phyloP scores from a whole-genome alignment of 805 yeast genomes.

The Barnettozyma pratensis region DNA sequence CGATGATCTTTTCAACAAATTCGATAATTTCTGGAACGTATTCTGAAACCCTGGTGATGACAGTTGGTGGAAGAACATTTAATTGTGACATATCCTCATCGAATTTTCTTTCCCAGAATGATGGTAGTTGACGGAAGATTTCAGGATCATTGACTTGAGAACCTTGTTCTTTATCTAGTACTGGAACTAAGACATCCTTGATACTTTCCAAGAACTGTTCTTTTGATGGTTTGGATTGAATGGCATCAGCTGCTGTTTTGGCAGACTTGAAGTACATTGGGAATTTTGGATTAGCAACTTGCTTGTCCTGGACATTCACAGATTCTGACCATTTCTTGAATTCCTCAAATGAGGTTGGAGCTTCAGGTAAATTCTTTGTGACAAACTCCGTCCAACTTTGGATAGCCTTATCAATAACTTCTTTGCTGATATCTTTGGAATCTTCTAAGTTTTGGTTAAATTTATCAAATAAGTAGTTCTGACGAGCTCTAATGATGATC shows the following conservation, averaged over 20 bases:
- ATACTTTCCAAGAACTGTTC: constrained; percentile 41
- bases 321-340: constrained; percentile 48
- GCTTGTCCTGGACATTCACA: constrained; percentile 45
- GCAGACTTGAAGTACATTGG: constrained; percentile 78
- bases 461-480: constrained; percentile 69
- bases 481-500: constrained; percentile 92
- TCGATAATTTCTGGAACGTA: constrained; percentile 87
- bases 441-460: constrained; percentile 33
- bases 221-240: constrained; percentile 28
- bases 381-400: constrained; percentile 46
- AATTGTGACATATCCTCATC: constrained; percentile 81
- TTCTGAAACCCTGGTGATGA: constrained; percentile 93
- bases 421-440: constrained; percentile 23
- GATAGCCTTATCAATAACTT: constrained; percentile 35
- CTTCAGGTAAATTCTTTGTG: constrained; percentile 47
- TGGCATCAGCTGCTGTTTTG: constrained; percentile 42
- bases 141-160: constrained; percentile 77
- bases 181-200: constrained; percentile 74
- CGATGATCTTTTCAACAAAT: constrained; percentile 70
- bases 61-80: constrained; percentile 79
- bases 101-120: constrained; percentile 83
- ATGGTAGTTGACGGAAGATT: constrained; percentile 75
- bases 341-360: constrained; percentile 27
- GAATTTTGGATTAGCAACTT: constrained; percentile 68
- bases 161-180: constrained; percentile 69